Percentiles rank a stretch among this genome's conserved stretches.
phyloP scores from a whole-genome alignment of 768 basidiomycete species.

The Leccinum disarticulatum region DNA sequence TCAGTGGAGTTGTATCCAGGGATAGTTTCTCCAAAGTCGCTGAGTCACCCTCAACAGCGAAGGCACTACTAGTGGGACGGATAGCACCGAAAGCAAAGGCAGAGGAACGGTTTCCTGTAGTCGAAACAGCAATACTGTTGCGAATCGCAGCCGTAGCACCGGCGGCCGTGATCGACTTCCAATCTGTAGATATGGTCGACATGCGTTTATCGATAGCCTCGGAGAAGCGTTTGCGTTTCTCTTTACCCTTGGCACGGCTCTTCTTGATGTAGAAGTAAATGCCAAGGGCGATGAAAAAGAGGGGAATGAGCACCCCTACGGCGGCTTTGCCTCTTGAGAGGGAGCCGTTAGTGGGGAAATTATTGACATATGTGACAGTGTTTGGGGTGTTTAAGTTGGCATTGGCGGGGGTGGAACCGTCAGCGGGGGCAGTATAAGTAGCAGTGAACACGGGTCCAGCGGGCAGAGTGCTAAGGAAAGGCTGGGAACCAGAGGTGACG shows the following conservation, averaged over 20 bases:
- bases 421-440: conserved; percentile 48
- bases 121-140: conserved; percentile 54
- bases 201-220: conserved; percentile 77
- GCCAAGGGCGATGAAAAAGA: conserved; percentile 53
- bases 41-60: conserved; percentile 43
- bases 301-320: conserved; percentile 60
- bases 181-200: conserved; percentile 76
- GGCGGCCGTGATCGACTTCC: conserved; percentile 68
- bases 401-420: conserved; percentile 38
- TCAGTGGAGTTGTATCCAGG: conserved; percentile 38
- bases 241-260: conserved; percentile 47
- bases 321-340: conserved; percentile 59
- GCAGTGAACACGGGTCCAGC: conserved; percentile 72
- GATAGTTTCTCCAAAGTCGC: conserved; percentile 37
- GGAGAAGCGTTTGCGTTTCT: conserved; percentile 59
- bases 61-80: conserved; percentile 45
- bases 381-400: conserved; percentile 40
- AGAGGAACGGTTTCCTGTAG: conserved; percentile 40
- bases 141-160: conserved; percentile 77
- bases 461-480: conserved; percentile 53
- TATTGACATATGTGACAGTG: conserved; percentile 41
- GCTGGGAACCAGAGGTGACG: conserved; percentile 46
- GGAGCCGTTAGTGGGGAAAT: conserved; percentile 35
- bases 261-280: conserved; percentile 51
- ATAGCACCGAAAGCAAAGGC: conserved; percentile 60